Conservation (phyloP, 139 green algal genomes). For the Chlorella sp. region DNA sequence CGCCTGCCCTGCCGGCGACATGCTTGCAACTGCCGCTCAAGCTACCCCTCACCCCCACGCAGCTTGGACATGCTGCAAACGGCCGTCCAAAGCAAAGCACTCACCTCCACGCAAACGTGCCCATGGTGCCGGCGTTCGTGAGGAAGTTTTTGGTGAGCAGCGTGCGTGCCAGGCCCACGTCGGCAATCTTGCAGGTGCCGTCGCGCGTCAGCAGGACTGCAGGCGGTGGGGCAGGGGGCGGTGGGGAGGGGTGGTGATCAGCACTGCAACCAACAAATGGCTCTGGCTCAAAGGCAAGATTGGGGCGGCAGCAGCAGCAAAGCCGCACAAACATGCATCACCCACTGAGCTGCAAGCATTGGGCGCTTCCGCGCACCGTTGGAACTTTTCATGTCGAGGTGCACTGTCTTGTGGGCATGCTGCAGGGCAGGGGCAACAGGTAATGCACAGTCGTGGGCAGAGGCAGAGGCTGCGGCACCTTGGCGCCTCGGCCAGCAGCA, state of each 20-base stretch:
- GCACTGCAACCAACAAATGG: neutral
- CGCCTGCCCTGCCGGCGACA: too few relatives aligned
- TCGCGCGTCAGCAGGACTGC: constrained; percentile 44
- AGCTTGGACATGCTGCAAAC: too few relatives aligned
- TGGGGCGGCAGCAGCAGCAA: too few relatives aligned
- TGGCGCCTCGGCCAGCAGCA: too few relatives aligned
- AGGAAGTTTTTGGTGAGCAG: constrained; percentile 45
- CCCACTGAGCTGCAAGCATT: too few relatives aligned
- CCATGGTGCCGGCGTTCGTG: constrained; percentile 4
- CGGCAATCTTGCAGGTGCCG: constrained; percentile 45
- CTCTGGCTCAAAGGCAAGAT: too few relatives aligned
- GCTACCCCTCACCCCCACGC: too few relatives aligned
- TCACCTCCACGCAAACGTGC: constrained; percentile 48
- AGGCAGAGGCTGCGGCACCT: too few relatives aligned
- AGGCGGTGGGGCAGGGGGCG: neutral
- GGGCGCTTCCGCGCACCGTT: constrained; percentile 13
- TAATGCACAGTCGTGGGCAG: neutral
- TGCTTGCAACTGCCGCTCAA: too few relatives aligned
- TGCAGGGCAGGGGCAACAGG: neutral
- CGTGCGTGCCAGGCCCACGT: constrained; percentile 51
- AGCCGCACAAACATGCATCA: too few relatives aligned
- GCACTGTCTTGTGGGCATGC: constrained; percentile 42
- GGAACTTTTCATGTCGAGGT: constrained; percentile 54
- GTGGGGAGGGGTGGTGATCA: neutral
- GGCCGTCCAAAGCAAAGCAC: neutral